phyloP scores from a whole-genome alignment of 371 early-diverging fungal genomes.

The Coemansia sp. region DNA sequence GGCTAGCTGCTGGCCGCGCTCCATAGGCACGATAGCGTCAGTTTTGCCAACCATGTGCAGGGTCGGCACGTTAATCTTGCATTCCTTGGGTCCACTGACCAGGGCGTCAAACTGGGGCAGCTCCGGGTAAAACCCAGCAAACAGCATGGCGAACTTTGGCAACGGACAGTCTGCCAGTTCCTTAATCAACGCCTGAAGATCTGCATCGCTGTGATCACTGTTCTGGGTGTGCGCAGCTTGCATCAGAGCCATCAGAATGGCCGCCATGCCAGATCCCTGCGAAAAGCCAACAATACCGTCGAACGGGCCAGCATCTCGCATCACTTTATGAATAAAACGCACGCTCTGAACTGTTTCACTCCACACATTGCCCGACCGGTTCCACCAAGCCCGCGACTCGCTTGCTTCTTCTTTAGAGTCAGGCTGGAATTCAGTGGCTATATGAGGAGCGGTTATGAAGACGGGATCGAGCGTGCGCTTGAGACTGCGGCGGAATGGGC shows the following conservation, averaged over 20 bases:
- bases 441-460: constrained; percentile 26
- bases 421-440: constrained; percentile 18
- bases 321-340: not conserved
- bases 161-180: not conserved
- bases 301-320: constrained; percentile 27
- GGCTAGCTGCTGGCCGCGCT: constrained; percentile 27
- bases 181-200: not conserved
- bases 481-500: constrained; percentile 34
- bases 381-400: constrained; percentile 40
- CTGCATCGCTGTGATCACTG: not conserved
- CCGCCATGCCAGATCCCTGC: constrained; percentile 44
- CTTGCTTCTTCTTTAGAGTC: too few relatives aligned
- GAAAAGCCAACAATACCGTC: constrained; percentile 43
- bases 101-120: constrained; percentile 14
- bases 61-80: not conserved
- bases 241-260: constrained; percentile 18
- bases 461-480: constrained; percentile 13
- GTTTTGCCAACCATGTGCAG: constrained; percentile 23
- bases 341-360: constrained; percentile 13
- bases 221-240: not conserved
- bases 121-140: constrained; percentile 27
- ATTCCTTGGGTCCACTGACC: not conserved
- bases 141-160: constrained; percentile 23
- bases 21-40: constrained; percentile 22
- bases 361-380: constrained; percentile 10